A percentile compares a stretch with the other conserved stretches of the same genome.
Conservation (phyloP, 805 yeast species). For the Spathaspora passalidarum region DNA sequence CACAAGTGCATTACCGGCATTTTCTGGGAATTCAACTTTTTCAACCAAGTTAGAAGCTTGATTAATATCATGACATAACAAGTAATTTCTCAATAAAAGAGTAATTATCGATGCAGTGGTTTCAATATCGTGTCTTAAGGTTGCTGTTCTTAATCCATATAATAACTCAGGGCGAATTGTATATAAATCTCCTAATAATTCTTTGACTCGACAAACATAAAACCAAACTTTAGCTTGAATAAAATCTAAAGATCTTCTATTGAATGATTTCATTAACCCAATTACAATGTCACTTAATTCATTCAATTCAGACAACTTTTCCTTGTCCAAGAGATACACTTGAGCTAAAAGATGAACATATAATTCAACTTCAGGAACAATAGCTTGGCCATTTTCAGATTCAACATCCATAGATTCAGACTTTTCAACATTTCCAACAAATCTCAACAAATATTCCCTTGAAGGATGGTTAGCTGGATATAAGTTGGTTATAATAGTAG, state of each 20-base stretch:
- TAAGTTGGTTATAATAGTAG: conserved; percentile 49
- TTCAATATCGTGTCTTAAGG: conserved; percentile 88
- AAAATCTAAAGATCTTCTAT: conserved; percentile 81
- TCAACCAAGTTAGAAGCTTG: conserved; percentile 88
- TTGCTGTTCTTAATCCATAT: conserved; percentile 77
- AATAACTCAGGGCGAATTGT: conserved; percentile 70
- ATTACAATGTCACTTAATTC: conserved; percentile 53
- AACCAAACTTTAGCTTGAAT: conserved; percentile 92
- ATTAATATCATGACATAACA: conserved; percentile 73
- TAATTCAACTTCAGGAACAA: conserved; percentile 77
- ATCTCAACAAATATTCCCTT: conserved; percentile 35
- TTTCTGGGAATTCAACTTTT: conserved; percentile 83
- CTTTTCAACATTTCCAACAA: conserved; percentile 21
- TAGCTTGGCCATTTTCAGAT: background rate
- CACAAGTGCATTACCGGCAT: conserved; percentile 80
- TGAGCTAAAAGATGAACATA: conserved; percentile 78
- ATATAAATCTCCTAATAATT: conserved; percentile 50
- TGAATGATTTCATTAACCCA: conserved; percentile 57
- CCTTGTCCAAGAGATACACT: conserved; percentile 66
- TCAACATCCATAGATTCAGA: conserved; percentile 28
- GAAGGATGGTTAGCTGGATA: conserved; percentile 51
- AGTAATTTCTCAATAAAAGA: conserved; percentile 76
- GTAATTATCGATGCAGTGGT: conserved; percentile 86
- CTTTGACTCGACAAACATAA: conserved; percentile 76
- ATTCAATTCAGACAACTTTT: conserved; percentile 47